Conservation (phyloP, 169 alveolate genomes). For the Plasmodium ovale region DNA sequence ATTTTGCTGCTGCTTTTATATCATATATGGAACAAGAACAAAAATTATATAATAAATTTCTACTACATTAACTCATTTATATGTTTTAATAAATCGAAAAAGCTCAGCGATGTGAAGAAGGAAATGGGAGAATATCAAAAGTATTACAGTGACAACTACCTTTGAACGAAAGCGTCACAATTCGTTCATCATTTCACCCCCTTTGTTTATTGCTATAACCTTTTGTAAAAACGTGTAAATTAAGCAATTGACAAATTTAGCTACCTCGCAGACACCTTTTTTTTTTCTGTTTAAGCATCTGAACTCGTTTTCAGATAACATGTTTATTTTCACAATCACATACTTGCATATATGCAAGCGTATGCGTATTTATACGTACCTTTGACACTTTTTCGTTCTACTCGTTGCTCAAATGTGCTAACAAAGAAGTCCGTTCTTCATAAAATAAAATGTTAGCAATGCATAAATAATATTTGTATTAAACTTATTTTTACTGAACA, state of each 20-base stretch:
- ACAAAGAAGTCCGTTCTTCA: background rate
- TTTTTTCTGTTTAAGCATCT: background rate
- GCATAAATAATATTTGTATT: background rate
- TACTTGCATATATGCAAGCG: background rate
- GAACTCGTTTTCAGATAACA: background rate
- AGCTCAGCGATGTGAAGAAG: constrained; percentile 39
- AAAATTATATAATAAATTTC: constrained; percentile 66
- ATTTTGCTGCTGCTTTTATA: constrained; percentile 62
- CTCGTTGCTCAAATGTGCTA: background rate
- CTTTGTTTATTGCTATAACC: background rate
- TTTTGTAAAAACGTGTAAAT: background rate
- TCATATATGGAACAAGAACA: constrained; percentile 76
- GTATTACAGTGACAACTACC: constrained; percentile 51
- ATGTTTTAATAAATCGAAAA: constrained; percentile 59
- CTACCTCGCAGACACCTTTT: background rate
- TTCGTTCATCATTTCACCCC: background rate
- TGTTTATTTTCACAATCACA: background rate
- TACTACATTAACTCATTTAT: constrained; percentile 65
- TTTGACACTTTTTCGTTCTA: background rate
- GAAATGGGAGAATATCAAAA: constrained; percentile 57
- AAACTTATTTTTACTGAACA: background rate
- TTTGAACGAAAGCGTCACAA: background rate
- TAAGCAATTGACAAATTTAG: background rate
- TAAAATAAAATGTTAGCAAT: background rate
- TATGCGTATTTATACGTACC: background rate